Evolutionary conservation across 768 basidiomycete genomes (phyloP), one percentile per base, ranked within the genome.

Genomic region (Mycena polygramma): DNA sequence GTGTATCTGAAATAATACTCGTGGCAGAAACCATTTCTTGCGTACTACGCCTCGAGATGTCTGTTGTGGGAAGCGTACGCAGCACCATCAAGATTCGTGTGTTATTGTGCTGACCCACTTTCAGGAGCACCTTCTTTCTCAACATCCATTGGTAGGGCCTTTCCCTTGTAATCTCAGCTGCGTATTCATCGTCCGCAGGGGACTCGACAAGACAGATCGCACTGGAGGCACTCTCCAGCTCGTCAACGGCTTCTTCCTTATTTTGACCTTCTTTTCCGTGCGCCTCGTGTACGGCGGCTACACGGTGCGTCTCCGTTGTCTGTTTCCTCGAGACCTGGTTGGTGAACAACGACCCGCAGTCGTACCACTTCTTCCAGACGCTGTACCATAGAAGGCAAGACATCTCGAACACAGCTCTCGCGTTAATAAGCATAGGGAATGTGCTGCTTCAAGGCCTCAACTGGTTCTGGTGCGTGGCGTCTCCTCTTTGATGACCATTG

Each of bases 121-220:
- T 20, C 69, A 91, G 90, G 81, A 93, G 91, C 82, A 97, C 95
- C 0, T 88, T 95, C 67, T 95, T 97, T 81, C 83, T 97, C 71
- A 93, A 97, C 75, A 89, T 94, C 63, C 94, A 96, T 71, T 96
- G 94, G 94, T 95, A 73, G 9, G 4, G 26, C 43, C 22, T 46
- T 41, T 30, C 17, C 7, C 37, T 24, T 22, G 22, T 41, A 14
- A 41, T 43, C 64, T 36, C 49, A 6, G 11, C 37, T 30, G 61
- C 26, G 55, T 24, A 57, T 51, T 58, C 30, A 39, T 46, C 57
- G 37, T 39, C 52, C 63, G 11, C 59, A 93, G 92, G 90, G 91
- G 91, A 79, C 77, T 95, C 70, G 94, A 95, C 78, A 94, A 95
- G 78, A 90, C 86, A 19, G 88, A 89, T 54, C 89, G 85, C 61